Evolutionary conservation across 129 eudicot genomes (phyloP), one percentile per base, ranked within the genome.

Genomic region (Logfia minima): DNA sequence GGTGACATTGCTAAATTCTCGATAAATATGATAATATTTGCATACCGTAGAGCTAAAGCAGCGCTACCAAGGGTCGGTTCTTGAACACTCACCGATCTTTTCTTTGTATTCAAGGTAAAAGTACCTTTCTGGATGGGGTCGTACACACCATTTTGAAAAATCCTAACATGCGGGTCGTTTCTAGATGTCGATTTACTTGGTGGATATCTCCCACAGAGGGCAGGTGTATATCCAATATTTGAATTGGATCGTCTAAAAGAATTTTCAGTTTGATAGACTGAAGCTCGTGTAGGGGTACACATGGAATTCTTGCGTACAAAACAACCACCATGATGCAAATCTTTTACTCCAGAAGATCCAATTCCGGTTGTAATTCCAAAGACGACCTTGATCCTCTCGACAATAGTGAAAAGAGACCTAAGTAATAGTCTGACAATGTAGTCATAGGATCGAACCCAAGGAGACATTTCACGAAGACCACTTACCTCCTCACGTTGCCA

Each of bases 401-500:
- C 43, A 51, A 86, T 84, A 4, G 97, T 95, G 18, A 89, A 87
- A 34, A 92, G 85, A 43, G 96, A 90, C 89, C 96, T 84, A 41
- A 87, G 77, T 67, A 95, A 77, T 55, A 95, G 84, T 17, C 93
- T 83, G 10, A 95, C 95, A 26, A 67, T 77, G 34, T 89, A 95
- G 75, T 95, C 96, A 77, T 85, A 85, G 1, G 97, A 85, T 68
- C 90, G 78, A 59, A 88, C 86, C 97, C 97, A 95, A 26, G 96
- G 97, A 78, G 96, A 95, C 87, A 88, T 86, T 69, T 86, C 96
- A 8, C 84, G 83, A 41, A 92, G 74, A 69, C 80, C 79, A 79
- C 72, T 84, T 77, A 95, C 97, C 72, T 85, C 96, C 80, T 86
- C 92, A 26, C 97, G 95, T 70, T 85, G 97, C 96, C 97, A 89